These are phyloP conservation scores for Macrolepiota fuliginosa DNA, from an alignment of 768 basidiomycete genomes.

Conservation along the genomic window DNA sequence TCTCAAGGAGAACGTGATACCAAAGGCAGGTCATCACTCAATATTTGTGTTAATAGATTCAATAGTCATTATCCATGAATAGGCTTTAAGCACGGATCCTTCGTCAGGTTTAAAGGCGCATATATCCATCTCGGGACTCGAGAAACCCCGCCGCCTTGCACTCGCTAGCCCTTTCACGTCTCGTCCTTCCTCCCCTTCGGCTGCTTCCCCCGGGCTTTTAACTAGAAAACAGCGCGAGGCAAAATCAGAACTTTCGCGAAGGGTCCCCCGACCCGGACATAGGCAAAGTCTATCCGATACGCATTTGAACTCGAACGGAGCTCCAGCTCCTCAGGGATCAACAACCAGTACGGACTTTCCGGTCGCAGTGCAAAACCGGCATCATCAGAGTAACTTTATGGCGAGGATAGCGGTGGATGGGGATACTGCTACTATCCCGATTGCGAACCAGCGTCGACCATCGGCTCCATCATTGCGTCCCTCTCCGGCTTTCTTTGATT, in stretches of 20 bases:
- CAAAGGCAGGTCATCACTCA: background rate
- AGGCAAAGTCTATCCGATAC: constrained; percentile 11
- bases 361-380: background rate
- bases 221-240: background rate
- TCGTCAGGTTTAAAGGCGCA: background rate
- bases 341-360: background rate
- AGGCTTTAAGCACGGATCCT: background rate
- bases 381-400: background rate
- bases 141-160: constrained; percentile 9
- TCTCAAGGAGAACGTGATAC: constrained; percentile 7
- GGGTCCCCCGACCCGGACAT: background rate
- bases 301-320: constrained; percentile 16
- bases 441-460: background rate
- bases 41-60: too few species aligned
- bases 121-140: background rate
- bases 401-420: background rate
- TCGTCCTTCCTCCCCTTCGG: constrained; percentile 22
- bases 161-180: constrained; percentile 27
- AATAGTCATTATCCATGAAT: background rate
- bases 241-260: background rate
- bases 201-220: background rate
- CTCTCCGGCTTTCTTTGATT: background rate
- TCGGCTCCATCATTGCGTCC: background rate
- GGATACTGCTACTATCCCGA: background rate
- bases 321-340: background rate